A percentile compares a stretch with the other conserved stretches of the same genome.
These are phyloP conservation scores for Cercospora zeae-maydis DNA, from an alignment of 2,329 filamentous ascomycete genomes.

Conservation along the genomic window DNA sequence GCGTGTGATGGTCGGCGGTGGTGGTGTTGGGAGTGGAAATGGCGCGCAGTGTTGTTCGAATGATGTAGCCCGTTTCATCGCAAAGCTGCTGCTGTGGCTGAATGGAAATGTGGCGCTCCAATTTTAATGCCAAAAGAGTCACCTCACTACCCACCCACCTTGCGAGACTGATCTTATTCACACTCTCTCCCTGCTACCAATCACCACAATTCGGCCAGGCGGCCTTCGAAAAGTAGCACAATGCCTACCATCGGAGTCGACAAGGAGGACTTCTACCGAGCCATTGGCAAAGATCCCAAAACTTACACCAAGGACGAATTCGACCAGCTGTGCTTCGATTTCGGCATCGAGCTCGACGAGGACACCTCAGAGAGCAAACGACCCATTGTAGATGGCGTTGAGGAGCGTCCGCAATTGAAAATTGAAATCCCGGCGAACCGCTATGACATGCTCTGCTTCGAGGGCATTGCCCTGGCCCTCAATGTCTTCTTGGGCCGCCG, in stretches of 20 bases:
- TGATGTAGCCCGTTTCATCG: background rate
- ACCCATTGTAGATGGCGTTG: conserved; percentile 69
- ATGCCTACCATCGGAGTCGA: conserved; percentile 98
- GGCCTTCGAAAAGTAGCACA: conserved; percentile 37
- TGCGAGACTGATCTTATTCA: background rate
- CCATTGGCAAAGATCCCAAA: conserved; percentile 69
- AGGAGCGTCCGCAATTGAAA: conserved; percentile 89
- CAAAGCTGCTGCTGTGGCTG: background rate
- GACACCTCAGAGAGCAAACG: conserved; percentile 76
- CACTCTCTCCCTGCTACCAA: background rate
- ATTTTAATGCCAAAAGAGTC: conserved; percentile 2
- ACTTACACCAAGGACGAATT: conserved; percentile 85
- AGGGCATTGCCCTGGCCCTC: conserved; percentile 91
- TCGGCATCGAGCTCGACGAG: conserved; percentile 96
- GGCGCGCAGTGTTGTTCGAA: background rate
- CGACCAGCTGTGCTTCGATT: conserved; percentile 97
- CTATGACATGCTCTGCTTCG: conserved; percentile 93
- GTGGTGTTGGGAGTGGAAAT: conserved; percentile 1
- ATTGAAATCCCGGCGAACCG: conserved; percentile 95
- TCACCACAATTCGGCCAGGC: background rate
- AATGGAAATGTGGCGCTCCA: background rate
- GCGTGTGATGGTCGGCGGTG: background rate
- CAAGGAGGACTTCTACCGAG: conserved; percentile 93
- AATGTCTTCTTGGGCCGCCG: conserved; percentile 85
- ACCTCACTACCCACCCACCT: background rate